A percentile compares a stretch with the other conserved stretches of the same genome.
These are phyloP conservation scores for Chytridium lagenaria DNA, from an alignment of 371 early-diverging fungal genomes.

Conservation along the genomic window DNA sequence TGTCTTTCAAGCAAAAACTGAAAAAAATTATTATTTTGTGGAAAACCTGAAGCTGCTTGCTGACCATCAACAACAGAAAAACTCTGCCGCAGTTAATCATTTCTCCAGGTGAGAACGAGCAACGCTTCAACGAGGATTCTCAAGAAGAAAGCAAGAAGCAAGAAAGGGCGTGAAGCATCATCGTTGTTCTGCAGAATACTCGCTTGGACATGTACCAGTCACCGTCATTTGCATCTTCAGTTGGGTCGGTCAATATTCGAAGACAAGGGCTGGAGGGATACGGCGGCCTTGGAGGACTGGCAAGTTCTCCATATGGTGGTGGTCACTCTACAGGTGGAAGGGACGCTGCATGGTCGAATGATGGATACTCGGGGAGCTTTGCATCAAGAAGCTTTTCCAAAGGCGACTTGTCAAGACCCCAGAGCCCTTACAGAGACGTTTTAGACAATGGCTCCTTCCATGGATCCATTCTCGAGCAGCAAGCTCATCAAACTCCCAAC, in stretches of 20 bases:
- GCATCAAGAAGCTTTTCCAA: constrained; percentile 5
- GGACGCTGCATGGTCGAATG: background rate
- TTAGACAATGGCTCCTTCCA: constrained; percentile 3
- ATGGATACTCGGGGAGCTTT: background rate
- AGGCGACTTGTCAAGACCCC: background rate
- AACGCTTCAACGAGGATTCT: no score
- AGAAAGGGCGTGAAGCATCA: no score
- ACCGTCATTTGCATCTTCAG: background rate
- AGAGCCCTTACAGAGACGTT: constrained; percentile 14
- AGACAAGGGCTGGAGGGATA: background rate
- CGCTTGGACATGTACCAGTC: constrained; percentile 1
- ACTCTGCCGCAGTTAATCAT: no score
- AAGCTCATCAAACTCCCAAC: background rate
- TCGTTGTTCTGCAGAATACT: no score
- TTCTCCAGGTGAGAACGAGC: no score
- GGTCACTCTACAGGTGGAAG: background rate
- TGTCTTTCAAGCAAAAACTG: no score
- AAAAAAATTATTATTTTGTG: no score
- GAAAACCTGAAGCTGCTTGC: no score
- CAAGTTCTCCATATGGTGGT: background rate
- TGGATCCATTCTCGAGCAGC: constrained; percentile 10
- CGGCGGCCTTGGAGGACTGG: background rate
- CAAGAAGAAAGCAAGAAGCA: no score
- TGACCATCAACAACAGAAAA: no score
- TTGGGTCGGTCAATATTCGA: background rate